Base-by-base conservation (phyloP, 2,329 filamentous ascomycete genomes). In the Corynespora cassiicola region DNA sequence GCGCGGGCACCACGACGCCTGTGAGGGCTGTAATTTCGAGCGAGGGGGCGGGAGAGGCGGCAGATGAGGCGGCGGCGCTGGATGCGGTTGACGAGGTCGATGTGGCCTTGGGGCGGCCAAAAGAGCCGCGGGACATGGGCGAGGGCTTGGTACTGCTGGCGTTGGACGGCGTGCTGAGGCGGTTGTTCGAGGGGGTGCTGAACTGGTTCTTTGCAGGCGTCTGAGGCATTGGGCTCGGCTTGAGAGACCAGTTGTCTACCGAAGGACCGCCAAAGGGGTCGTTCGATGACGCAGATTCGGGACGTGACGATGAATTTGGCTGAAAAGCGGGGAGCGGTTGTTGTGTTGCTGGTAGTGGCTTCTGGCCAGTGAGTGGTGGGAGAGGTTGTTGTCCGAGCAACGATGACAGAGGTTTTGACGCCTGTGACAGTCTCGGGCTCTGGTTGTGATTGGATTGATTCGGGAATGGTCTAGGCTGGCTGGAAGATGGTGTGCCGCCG, bases 1-100 rank as follows among this genome's bases (percentile, higher is more conserved):
- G 79, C 2, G 94, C 92, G 1, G 94, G 94, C 47, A 97, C 85
- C 23, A 99, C 89, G 33, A 99, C 92, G 53, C 92, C 89, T 60
- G 87, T 89, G 1, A 96, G 78, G 2, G 91, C 90, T 36, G 95
- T 94, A 15, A 95, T 79, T 41, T 95, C 87, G 9, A 80, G 80
- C 1, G 80, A 75, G 6, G 76, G 77, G 16, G 77, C 74, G 14
- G 77, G 74, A 51, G 11, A 45, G 35, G 29, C 48, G 48, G 32
- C 44, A 45, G 32, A 48, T 33, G 24, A 50, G 45, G 26, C 50
- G 55, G 18, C 44, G 34, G 18, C 33, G 41, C 22, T 8, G 19
- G 34, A 23, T 7, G 26, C 18, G 23, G 29, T 7, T 24, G 27
- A 19, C 15, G 18, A 18, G 18, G 31, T 3, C n/a, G n/a, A n/a